Conservation (phyloP, 805 yeast genomes). For the Metschnikowia drakensbergensis region DNA sequence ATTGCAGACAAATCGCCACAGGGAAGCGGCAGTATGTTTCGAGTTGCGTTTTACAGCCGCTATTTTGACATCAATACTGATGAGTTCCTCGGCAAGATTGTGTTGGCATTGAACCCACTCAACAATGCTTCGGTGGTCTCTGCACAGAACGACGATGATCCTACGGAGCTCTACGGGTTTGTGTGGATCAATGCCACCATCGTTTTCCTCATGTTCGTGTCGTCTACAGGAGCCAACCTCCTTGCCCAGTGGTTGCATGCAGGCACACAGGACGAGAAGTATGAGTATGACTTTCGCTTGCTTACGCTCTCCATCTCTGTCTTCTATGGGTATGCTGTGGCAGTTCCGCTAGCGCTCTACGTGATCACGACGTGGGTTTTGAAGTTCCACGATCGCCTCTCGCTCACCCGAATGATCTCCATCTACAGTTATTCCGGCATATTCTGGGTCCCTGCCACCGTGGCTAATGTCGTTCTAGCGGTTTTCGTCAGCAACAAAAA, state of each 20-base stretch:
- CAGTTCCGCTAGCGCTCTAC: constrained; percentile 59
- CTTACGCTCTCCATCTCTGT: constrained; percentile 66
- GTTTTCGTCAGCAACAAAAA: constrained; percentile 39
- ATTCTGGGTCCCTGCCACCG: constrained; percentile 81
- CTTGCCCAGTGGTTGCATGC: constrained; percentile 54
- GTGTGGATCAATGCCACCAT: constrained; percentile 88
- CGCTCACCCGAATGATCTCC: constrained; percentile 60
- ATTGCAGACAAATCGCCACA: neutral
- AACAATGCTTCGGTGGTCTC: constrained; percentile 21
- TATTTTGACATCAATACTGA: constrained; percentile 67
- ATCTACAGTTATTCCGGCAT: constrained; percentile 83
- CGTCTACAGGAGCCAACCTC: constrained; percentile 65
- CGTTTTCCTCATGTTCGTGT: constrained; percentile 67
- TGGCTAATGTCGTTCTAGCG: constrained; percentile 56
- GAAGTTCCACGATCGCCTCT: constrained; percentile 47
- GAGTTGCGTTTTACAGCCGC: constrained; percentile 53
- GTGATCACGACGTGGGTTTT: constrained; percentile 48
- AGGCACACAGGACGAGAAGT: constrained; percentile 35
- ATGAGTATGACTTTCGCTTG: constrained; percentile 56
- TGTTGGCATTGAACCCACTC: constrained; percentile 56
- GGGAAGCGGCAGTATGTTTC: constrained; percentile 36
- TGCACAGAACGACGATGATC: constrained; percentile 26
- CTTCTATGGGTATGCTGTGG: constrained; percentile 71
- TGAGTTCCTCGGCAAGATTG: constrained; percentile 54
- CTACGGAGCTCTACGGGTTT: constrained; percentile 76